These are phyloP conservation scores for Candida maris DNA, from an alignment of 805 yeast genomes.

Conservation along the genomic window DNA sequence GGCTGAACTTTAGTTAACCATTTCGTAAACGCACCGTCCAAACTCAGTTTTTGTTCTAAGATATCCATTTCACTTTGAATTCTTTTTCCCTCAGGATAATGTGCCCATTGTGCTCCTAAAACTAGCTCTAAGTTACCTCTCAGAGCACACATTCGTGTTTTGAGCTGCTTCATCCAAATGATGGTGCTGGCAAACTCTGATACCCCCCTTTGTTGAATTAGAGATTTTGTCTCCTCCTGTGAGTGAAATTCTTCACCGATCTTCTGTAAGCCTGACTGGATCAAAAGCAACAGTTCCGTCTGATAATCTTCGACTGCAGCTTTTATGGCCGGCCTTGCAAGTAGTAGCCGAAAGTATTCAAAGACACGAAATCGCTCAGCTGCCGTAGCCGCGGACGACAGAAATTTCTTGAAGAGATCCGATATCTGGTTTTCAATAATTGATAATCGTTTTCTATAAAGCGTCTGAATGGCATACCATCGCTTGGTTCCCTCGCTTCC, in stretches of 20 bases:
- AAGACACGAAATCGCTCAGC: constrained; percentile 52
- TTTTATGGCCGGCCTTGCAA: constrained; percentile 51
- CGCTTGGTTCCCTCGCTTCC: constrained; percentile 32
- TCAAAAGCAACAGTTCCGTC: constrained; percentile 42
- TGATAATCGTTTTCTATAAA: constrained; percentile 41
- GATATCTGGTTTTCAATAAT: constrained; percentile 46
- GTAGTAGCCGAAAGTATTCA: constrained; percentile 43
- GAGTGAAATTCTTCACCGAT: constrained; percentile 36
- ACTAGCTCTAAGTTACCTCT: constrained; percentile 44
- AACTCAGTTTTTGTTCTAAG: constrained; percentile 45
- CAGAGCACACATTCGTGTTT: constrained; percentile 39
- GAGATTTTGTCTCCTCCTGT: constrained; percentile 33
- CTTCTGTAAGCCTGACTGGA: constrained; percentile 43
- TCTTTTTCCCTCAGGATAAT: constrained; percentile 63
- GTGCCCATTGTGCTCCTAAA: constrained; percentile 59
- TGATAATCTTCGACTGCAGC: constrained; percentile 62
- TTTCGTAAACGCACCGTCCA: constrained; percentile 35
- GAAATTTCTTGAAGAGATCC: constrained; percentile 33
- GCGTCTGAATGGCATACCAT: constrained; percentile 41
- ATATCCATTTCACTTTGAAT: constrained; percentile 48
- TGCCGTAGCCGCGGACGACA: constrained; percentile 39
- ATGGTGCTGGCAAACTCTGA: constrained; percentile 46
- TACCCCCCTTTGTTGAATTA: constrained; percentile 41
- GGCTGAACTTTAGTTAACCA: constrained; percentile 42
- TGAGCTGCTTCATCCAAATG: constrained; percentile 52